phyloP scores from a whole-genome alignment of 2,329 filamentous ascomycete species.

The Aspergillus pseudoglaucus region DNA sequence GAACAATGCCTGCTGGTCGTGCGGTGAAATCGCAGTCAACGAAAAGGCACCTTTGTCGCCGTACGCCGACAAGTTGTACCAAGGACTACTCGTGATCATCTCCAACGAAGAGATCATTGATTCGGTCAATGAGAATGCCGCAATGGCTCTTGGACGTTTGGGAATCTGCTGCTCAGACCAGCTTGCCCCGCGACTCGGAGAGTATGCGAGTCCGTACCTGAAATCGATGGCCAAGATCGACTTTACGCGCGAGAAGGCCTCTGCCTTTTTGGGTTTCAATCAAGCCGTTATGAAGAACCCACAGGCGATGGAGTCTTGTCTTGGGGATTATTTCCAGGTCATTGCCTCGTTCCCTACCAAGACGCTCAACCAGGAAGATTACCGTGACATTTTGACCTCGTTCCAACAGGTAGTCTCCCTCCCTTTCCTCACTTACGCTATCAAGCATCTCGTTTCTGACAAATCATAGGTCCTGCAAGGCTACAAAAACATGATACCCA shows the following conservation, averaged over 20 bases:
- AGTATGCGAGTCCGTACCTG: conserved; percentile 77
- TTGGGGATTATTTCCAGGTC: conserved; percentile 73
- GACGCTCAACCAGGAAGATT: conserved; percentile 56
- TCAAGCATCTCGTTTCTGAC: too few relatives aligned
- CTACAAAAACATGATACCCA: conserved; percentile 43
- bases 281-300: conserved; percentile 80
- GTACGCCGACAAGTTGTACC: conserved; percentile 70
- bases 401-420: conserved; percentile 64
- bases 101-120: conserved; percentile 77
- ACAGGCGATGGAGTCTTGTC: conserved; percentile 79
- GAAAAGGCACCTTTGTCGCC: conserved; percentile 65
- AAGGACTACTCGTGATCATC: conserved; percentile 73
- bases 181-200: conserved; percentile 70
- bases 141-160: conserved; percentile 82
- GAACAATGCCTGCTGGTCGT: conserved; percentile 98
- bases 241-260: conserved; percentile 87
- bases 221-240: conserved; percentile 75
- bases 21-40: conserved; percentile 83
- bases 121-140: conserved; percentile 87
- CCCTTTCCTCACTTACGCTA: too few relatives aligned
- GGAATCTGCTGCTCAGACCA: conserved; percentile 71
- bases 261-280: conserved; percentile 86
- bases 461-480: conserved; percentile 36
- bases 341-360: conserved; percentile 67
- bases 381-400: conserved; percentile 56